phyloP scores from a whole-genome alignment of 2,329 filamentous ascomycete genomes.

The Ophiostoma sp. region DNA sequence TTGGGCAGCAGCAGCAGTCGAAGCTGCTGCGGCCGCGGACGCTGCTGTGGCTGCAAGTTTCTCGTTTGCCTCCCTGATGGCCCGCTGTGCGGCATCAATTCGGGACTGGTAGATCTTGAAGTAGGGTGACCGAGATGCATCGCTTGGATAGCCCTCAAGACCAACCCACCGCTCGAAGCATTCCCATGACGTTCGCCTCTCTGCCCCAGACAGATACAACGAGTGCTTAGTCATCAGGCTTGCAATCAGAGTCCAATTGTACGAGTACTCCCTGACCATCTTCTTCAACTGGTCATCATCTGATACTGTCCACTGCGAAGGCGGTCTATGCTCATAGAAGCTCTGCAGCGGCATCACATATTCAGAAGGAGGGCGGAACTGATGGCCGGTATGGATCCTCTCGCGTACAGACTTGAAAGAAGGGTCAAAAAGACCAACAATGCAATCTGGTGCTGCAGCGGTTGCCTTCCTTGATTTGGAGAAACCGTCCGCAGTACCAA shows the following conservation, averaged over 20 bases:
- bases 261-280: conserved; percentile 85
- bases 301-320: conserved; percentile 84
- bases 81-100: conserved; percentile 54
- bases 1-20: neutral
- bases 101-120: conserved; percentile 67
- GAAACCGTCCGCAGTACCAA: conserved; percentile 25
- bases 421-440: conserved; percentile 78
- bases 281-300: conserved; percentile 87
- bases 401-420: conserved; percentile 88
- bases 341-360: conserved; percentile 81
- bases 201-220: conserved; percentile 73
- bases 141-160: conserved; percentile 80
- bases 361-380: conserved; percentile 88
- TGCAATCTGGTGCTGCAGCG: conserved; percentile 2
- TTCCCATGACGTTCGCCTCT: conserved; percentile 93
- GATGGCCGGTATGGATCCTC: conserved; percentile 81
- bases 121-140: conserved; percentile 93
- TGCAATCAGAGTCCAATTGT: conserved; percentile 96
- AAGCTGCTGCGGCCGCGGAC: conserved; percentile 21
- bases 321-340: conserved; percentile 81
- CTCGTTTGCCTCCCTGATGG: conserved; percentile 50
- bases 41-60: conserved; percentile 36
- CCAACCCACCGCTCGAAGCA: conserved; percentile 97
- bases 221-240: conserved; percentile 70
- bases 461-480: neutral